Conservation (phyloP, 495 filamentous ascomycete genomes). For the Darksidea phi region DNA sequence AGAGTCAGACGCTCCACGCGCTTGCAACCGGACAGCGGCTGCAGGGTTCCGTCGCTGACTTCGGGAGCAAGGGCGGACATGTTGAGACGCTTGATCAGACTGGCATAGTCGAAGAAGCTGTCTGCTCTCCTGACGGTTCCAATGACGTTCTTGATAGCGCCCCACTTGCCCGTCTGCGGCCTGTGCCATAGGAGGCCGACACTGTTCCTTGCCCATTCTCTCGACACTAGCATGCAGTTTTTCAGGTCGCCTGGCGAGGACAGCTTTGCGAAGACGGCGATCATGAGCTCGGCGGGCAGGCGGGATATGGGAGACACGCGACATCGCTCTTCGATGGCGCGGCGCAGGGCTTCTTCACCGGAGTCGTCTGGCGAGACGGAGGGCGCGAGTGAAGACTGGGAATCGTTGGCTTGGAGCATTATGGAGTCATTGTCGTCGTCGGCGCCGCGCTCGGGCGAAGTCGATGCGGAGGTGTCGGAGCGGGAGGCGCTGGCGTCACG, state of each 20-base stretch:
- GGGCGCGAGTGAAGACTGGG: conserved; percentile 76
- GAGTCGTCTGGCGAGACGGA: conserved; percentile 35
- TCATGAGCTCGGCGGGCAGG: conserved; percentile 90
- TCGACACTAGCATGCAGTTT: conserved; percentile 87
- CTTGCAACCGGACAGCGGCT: conserved; percentile 79
- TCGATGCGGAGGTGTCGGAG: conserved; percentile 69
- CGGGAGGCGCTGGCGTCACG: conserved; percentile 37
- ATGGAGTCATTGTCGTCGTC: conserved; percentile 91
- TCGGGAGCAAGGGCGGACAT: conserved; percentile 70
- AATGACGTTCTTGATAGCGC: conserved; percentile 73
- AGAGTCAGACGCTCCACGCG: conserved; percentile 91
- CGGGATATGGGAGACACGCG: conserved; percentile 70
- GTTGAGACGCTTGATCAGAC: conserved; percentile 88
- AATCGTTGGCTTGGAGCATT: conserved; percentile 78
- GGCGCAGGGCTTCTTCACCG: conserved; percentile 60
- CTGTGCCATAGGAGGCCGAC: conserved; percentile 95
- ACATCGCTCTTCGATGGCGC: conserved; percentile 66
- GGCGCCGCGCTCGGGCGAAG: conserved; percentile 66
- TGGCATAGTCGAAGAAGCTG: conserved; percentile 79
- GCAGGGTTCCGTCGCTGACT: conserved; percentile 86
- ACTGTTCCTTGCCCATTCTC: conserved; percentile 86
- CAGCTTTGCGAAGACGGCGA: conserved; percentile 86
- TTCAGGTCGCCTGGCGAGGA: conserved; percentile 68
- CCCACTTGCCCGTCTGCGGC: conserved; percentile 83
- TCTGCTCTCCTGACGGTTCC: conserved; percentile 64